Conservation (phyloP, 805 yeast genomes). For the Nakazawaea wickerhamii region DNA sequence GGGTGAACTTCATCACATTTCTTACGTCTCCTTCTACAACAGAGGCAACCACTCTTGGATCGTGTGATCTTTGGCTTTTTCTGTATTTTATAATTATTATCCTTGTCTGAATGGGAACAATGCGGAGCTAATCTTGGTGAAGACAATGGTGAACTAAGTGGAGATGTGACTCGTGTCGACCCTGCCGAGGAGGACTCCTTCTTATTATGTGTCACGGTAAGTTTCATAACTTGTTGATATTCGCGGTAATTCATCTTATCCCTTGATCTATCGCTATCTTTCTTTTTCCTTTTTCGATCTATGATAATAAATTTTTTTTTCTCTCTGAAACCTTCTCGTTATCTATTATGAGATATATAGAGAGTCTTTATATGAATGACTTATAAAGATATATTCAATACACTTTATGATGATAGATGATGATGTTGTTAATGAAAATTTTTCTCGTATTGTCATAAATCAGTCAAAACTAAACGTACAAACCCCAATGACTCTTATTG, state of each 20-base stretch:
- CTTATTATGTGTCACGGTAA: conserved; percentile 1
- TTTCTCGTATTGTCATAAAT: too few relatives aligned
- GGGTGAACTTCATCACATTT: conserved; percentile 17
- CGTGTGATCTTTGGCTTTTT: conserved; percentile 14
- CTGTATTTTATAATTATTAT: conserved; percentile 70
- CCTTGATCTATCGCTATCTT: background rate
- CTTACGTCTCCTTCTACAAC: conserved; percentile 14
- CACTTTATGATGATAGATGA: too few relatives aligned
- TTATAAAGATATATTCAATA: too few relatives aligned
- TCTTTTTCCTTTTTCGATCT: background rate
- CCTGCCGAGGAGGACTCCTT: background rate
- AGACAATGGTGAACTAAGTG: conserved; percentile 9
- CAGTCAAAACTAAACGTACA: too few relatives aligned
- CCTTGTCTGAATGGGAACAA: background rate
- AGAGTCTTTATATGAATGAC: too few relatives aligned
- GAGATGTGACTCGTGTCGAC: conserved; percentile 3
- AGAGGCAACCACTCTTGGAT: conserved; percentile 12
- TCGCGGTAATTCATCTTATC: conserved; percentile 10
- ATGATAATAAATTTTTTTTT: background rate
- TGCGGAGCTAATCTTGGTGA: conserved; percentile 9
- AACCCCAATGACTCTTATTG: background rate
- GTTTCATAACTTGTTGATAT: conserved; percentile 13
- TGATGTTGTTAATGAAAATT: too few relatives aligned
- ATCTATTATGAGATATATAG: too few relatives aligned
- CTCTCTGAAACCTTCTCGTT: background rate